Percentiles rank a stretch among this genome's conserved stretches.
Conservation (phyloP, 1,139 yeast species). For the Arxiozyma slooffiae region DNA sequence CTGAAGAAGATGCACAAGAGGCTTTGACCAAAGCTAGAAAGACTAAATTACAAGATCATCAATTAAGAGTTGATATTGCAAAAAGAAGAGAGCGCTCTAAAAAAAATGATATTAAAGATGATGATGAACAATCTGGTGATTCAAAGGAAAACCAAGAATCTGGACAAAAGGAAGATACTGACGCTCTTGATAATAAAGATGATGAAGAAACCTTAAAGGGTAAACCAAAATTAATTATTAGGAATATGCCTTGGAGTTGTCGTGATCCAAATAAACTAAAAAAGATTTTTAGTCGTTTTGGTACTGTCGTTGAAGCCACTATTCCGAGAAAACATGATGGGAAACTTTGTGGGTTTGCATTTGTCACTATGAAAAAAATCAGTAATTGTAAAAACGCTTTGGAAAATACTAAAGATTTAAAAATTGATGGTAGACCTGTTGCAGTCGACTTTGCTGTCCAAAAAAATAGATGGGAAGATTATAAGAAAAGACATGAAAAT, state of each 20-base stretch:
- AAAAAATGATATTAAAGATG: conserved; percentile 3
- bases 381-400: conserved; percentile 75
- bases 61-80: conserved; percentile 76
- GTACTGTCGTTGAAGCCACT: conserved; percentile 80
- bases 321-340: conserved; percentile 87
- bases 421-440: conserved; percentile 83
- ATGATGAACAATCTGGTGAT: not conserved
- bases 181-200: conserved; percentile 22
- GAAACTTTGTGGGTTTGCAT: conserved; percentile 89
- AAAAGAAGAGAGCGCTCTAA: conserved; percentile 70
- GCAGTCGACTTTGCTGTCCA: conserved; percentile 92
- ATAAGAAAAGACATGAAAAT: conserved; percentile 36
- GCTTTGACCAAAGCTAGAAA: conserved; percentile 67
- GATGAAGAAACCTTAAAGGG: conserved; percentile 47
- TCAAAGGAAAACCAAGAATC: conserved; percentile 14
- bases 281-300: conserved; percentile 64
- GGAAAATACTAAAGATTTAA: conserved; percentile 58
- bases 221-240: conserved; percentile 72
- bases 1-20: conserved; percentile 71
- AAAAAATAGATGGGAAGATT: conserved; percentile 68
- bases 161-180: conserved; percentile 11
- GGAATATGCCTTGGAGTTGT: conserved; percentile 95
- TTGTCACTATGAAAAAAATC: conserved; percentile 79
- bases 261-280: conserved; percentile 65
- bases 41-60: conserved; percentile 53